Evolutionary conservation across 2,329 filamentous ascomycete species (phyloP).

Genomic region (Thelonectria olida): DNA sequence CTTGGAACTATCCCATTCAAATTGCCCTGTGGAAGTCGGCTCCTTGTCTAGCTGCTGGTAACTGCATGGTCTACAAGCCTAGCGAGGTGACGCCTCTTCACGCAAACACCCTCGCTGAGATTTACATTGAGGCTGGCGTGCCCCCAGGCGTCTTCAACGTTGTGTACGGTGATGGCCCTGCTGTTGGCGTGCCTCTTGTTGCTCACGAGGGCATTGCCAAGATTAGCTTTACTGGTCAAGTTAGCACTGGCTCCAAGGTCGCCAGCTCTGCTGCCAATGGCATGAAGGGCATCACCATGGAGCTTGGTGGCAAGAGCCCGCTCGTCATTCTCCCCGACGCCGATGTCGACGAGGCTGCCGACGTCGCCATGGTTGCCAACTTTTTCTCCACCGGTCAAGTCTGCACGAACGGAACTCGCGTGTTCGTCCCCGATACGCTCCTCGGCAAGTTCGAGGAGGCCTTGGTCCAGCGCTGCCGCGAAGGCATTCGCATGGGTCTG

Average conservation of each 20-base stretch:
- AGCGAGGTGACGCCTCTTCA: slow-evolving; percentile 90
- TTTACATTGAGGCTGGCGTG: slow-evolving; percentile 82
- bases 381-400: slow-evolving; percentile 93
- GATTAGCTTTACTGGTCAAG: slow-evolving; percentile 90
- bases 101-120: slow-evolving; percentile 75
- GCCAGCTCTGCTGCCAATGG: slow-evolving; percentile 76
- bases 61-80: slow-evolving; percentile 92
- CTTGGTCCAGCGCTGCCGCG: slow-evolving; percentile 60
- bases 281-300: slow-evolving; percentile 94
- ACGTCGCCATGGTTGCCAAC: slow-evolving; percentile 93
- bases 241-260: slow-evolving; percentile 84
- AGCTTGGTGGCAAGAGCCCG: slow-evolving; percentile 88
- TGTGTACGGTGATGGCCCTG: slow-evolving; percentile 79
- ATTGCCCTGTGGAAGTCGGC: slow-evolving; percentile 92
- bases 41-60: slow-evolving; percentile 84
- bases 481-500: slow-evolving; percentile 80
- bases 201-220: slow-evolving; percentile 79
- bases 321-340: slow-evolving; percentile 83
- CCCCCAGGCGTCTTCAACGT: slow-evolving; percentile 89
- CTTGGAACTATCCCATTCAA: slow-evolving; percentile 93
- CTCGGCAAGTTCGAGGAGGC: slow-evolving; percentile 74
- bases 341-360: slow-evolving; percentile 80
- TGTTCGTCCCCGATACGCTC: slow-evolving; percentile 77
- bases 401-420: slow-evolving; percentile 90
- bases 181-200: slow-evolving; percentile 78